Conservation (phyloP, 169 alveolate species). For the Plasmodium yoelii region DNA sequence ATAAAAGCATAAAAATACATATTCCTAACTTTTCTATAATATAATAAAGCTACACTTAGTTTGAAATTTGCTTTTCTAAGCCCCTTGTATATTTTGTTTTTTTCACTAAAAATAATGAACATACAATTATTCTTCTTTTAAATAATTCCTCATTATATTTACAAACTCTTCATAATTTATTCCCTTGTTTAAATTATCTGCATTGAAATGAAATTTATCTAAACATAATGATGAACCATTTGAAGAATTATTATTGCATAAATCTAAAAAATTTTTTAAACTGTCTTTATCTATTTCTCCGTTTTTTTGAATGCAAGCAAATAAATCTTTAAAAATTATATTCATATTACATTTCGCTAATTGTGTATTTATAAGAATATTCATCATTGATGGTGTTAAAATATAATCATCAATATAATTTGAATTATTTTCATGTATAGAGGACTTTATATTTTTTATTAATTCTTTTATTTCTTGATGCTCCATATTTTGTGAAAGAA, state of each 20-base stretch:
- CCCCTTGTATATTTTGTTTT: too few species aligned
- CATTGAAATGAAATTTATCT: constrained; percentile 25
- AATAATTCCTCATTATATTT: constrained; percentile 36
- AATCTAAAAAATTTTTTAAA: constrained; percentile 31
- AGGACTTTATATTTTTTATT: constrained; percentile 38
- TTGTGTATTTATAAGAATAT: constrained; percentile 66
- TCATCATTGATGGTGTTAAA: constrained; percentile 50
- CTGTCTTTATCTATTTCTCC: constrained; percentile 41
- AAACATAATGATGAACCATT: constrained; percentile 30
- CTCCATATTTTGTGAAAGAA: constrained; percentile 64
- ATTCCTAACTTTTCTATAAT: too few species aligned
- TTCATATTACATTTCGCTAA: constrained; percentile 31
- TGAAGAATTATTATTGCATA: constrained; percentile 34
- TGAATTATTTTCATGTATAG: constrained; percentile 27
- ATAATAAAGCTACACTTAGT: too few species aligned
- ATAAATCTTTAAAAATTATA: constrained; percentile 55
- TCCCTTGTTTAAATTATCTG: constrained; percentile 4
- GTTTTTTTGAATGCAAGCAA: constrained; percentile 21
- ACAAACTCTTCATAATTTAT: constrained; percentile 29
- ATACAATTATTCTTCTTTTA: constrained; percentile 5
- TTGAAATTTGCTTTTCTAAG: too few species aligned
- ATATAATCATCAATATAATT: constrained; percentile 59
- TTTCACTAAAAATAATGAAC: too few species aligned
- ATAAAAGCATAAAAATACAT: too few species aligned
- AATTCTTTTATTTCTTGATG: constrained; percentile 29